phyloP scores from a whole-genome alignment of 2,329 filamentous ascomycete species.

The Periconia sp. region DNA sequence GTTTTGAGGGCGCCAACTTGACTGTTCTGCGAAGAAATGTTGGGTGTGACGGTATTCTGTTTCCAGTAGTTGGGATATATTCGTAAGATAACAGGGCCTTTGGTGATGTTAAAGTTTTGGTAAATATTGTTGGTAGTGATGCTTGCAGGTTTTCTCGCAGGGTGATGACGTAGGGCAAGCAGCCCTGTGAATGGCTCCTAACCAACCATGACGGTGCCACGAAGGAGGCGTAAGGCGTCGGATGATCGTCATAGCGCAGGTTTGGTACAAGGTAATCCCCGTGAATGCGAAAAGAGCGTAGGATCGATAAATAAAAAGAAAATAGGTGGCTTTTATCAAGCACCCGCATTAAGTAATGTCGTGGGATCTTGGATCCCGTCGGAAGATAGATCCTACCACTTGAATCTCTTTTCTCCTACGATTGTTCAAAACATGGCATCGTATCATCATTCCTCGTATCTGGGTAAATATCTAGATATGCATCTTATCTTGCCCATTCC shows the following conservation, averaged over 20 bases:
- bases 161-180: neutral
- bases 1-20: constrained; percentile 1
- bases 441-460: no score
- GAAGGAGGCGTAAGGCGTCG: neutral
- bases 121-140: neutral
- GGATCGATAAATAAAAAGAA: no score
- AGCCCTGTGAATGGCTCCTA: neutral
- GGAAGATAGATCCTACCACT: no score
- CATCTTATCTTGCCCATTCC: no score
- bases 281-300: no score
- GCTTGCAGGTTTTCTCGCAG: neutral
- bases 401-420: no score
- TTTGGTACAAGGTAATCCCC: neutral
- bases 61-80: neutral
- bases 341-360: no score
- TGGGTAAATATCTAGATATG: no score
- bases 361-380: no score
- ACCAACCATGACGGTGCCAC: neutral
- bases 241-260: neutral
- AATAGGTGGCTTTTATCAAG: no score
- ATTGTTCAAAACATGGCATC: no score
- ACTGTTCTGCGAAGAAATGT: neutral
- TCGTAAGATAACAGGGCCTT: neutral
- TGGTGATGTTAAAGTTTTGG: no score
- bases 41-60: neutral